Conservation (phyloP, 2,329 filamentous ascomycete genomes). For the Raffaelea arxii region DNA sequence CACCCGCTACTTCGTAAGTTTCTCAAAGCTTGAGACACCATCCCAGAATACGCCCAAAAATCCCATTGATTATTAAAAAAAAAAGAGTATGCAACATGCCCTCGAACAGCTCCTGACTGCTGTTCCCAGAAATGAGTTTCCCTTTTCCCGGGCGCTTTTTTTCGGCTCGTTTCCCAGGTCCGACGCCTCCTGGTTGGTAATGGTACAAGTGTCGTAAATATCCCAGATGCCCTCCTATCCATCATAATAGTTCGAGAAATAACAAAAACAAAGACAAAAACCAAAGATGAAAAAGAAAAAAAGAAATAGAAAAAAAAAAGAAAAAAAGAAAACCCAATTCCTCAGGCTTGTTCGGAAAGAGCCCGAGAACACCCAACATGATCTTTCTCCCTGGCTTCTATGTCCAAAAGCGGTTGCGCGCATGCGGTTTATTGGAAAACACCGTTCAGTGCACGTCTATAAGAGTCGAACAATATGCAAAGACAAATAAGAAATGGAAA, state of each 20-base stretch:
- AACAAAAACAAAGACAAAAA: background rate
- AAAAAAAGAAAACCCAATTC: background rate
- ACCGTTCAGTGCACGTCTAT: background rate
- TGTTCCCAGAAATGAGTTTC: too few relatives aligned
- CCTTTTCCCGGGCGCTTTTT: too few relatives aligned
- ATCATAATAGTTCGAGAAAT: background rate
- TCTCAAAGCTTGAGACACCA: too few relatives aligned
- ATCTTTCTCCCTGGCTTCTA: background rate
- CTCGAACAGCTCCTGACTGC: too few relatives aligned
- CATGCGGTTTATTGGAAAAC: background rate
- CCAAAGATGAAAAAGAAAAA: background rate
- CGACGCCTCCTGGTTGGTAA: too few relatives aligned
- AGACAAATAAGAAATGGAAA: background rate
- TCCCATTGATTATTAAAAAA: too few relatives aligned
- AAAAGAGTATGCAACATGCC: too few relatives aligned
- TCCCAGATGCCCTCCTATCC: too few relatives aligned
- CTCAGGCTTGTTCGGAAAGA: background rate
- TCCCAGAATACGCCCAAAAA: too few relatives aligned
- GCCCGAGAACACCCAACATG: background rate
- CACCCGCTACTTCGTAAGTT: too few relatives aligned
- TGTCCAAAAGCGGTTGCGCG: background rate
- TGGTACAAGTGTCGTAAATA: too few relatives aligned
- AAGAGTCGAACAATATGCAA: background rate
- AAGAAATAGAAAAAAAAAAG: slow-evolving; percentile 1
- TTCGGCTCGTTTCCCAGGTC: too few relatives aligned